phyloP scores from a whole-genome alignment of 1,284 basidiomycete genomes.

The Neonothopanus nambi region DNA sequence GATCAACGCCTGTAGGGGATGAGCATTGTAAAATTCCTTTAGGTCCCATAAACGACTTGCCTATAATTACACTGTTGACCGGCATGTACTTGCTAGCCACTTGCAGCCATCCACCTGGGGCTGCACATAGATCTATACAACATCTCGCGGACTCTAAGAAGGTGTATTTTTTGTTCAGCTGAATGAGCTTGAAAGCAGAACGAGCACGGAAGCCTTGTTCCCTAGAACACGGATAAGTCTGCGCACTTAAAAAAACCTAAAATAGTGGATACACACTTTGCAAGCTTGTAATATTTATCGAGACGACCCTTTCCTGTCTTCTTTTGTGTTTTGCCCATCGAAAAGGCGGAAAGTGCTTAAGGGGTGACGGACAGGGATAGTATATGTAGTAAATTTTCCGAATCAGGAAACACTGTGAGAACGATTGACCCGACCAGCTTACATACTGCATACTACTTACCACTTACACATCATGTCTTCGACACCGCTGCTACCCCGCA shows the following conservation, averaged over 20 bases:
- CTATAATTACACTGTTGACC: conserved; percentile 91
- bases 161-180: conserved; percentile 97
- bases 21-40: conserved; percentile 11
- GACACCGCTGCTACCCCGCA: conserved; percentile 29
- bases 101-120: conserved; percentile 99
- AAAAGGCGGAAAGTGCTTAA: not conserved
- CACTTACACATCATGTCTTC: conserved; percentile 15
- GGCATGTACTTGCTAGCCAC: conserved; percentile 99
- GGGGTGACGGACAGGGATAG: not conserved
- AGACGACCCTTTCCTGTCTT: conserved; percentile 95
- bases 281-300: conserved; percentile 94
- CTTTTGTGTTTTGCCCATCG: conserved; percentile 80
- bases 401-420: not conserved
- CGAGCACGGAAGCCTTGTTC: conserved; percentile 99
- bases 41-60: conserved; percentile 42
- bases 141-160: conserved; percentile 92
- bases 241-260: conserved; percentile 1
- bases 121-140: conserved; percentile 97
- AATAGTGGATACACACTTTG: conserved; percentile 61
- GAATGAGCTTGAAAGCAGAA: conserved; percentile 99
- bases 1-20: conserved; percentile 76
- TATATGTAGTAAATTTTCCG: not conserved
- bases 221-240: conserved; percentile 38
- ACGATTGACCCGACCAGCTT: too few species aligned
- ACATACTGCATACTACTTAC: too few species aligned